These are phyloP conservation scores for Fusarium sambucinum DNA, from an alignment of 2,329 filamentous ascomycete genomes.

Conservation along the genomic window DNA sequence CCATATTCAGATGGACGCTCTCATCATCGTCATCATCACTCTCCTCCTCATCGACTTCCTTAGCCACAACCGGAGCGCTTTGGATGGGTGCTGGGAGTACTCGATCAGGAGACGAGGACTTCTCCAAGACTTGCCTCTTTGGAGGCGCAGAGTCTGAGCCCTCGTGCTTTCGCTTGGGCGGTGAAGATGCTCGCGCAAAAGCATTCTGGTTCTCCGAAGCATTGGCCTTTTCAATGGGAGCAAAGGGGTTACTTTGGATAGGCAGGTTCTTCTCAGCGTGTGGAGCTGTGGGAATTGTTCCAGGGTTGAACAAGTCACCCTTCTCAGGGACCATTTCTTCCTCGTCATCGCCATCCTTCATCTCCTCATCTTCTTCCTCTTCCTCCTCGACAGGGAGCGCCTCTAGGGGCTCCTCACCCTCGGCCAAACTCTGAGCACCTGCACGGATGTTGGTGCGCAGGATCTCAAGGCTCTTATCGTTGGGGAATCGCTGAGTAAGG, in stretches of 20 bases:
- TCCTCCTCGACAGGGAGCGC: conserved; percentile 45
- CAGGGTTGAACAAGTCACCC: conserved; percentile 40
- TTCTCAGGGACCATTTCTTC: conserved; percentile 47
- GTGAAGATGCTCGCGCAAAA: conserved; percentile 44
- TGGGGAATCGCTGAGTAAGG: conserved; percentile 73
- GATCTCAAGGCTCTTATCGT: conserved; percentile 76
- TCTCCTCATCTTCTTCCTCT: conserved; percentile 55
- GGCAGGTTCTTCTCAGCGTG: conserved; percentile 46
- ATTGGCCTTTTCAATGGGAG: conserved; percentile 42
- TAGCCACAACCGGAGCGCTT: conserved; percentile 41
- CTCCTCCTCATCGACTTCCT: conserved; percentile 43
- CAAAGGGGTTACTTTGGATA: conserved; percentile 55
- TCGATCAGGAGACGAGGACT: conserved; percentile 40
- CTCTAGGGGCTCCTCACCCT: conserved; percentile 41
- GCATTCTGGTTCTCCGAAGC: conserved; percentile 23
- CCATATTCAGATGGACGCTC: conserved; percentile 71
- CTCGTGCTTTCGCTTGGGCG: conserved; percentile 57
- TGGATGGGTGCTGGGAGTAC: conserved; percentile 22
- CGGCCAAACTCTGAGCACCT: conserved; percentile 42
- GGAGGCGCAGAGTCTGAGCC: conserved; percentile 51
- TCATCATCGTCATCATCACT: conserved; percentile 64
- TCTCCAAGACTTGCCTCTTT: conserved; percentile 58
- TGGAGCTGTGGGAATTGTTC: conserved; percentile 31
- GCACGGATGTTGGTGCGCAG: conserved; percentile 71
- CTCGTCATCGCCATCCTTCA: conserved; percentile 54